A percentile compares a stretch with the other conserved stretches of the same genome.
phyloP scores from a whole-genome alignment of 176 grass and related monocot species.

The Raddia guianensis region DNA sequence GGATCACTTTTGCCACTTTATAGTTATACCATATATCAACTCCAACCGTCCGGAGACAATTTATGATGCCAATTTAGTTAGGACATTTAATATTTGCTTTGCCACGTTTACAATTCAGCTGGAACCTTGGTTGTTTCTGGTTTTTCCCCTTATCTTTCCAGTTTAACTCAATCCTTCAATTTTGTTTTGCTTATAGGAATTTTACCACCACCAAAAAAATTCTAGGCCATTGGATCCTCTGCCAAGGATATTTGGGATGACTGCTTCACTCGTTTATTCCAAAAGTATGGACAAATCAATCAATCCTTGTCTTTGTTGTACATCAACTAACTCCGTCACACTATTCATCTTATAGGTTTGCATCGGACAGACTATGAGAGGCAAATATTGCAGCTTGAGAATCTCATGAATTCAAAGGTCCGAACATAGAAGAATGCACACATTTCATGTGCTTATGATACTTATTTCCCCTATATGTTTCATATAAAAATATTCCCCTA shows the following conservation, averaged over 20 bases:
- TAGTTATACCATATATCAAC: background rate
- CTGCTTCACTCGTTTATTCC: slow-evolving; percentile 63
- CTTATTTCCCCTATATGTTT: background rate
- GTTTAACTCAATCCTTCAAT: slow-evolving; percentile 31
- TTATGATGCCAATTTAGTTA: background rate
- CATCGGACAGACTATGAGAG: background rate
- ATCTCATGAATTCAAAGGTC: slow-evolving; percentile 83
- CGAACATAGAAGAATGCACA: background rate
- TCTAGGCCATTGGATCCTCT: slow-evolving; percentile 44
- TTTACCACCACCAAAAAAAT: slow-evolving; percentile 65
- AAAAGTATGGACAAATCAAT: slow-evolving; percentile 46
- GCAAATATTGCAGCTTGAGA: slow-evolving; percentile 62
- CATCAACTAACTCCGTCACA: background rate
- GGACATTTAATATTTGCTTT: background rate
- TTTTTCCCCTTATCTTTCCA: background rate
- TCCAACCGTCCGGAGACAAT: background rate
- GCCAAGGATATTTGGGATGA: slow-evolving; percentile 86
- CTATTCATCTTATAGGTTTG: slow-evolving; percentile 37
- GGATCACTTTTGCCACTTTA: background rate
- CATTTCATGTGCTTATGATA: background rate
- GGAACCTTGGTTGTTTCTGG: background rate
- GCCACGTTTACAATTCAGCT: background rate
- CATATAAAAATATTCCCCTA: background rate
- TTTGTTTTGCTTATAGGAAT: slow-evolving; percentile 58
- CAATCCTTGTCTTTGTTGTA: background rate